phyloP scores from a whole-genome alignment of 2,329 filamentous ascomycete species.

The Fusarium liriodendri region DNA sequence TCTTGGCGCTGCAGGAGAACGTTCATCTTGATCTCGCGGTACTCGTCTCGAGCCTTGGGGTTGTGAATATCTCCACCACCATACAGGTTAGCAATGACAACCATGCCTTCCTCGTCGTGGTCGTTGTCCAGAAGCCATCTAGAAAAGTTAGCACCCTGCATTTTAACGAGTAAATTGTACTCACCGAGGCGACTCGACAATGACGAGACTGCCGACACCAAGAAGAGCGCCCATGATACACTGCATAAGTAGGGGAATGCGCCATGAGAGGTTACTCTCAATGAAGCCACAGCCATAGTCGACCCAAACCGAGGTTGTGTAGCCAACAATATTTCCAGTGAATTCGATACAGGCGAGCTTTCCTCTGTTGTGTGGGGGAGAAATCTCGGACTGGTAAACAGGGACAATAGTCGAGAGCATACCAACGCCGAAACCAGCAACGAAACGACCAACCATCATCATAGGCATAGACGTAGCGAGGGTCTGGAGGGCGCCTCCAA shows the following conservation, averaged over 20 bases:
- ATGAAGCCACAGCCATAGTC: conserved; percentile 98
- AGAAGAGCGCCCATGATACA: conserved; percentile 93
- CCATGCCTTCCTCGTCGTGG: conserved; percentile 97
- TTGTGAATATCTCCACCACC: conserved; percentile 96
- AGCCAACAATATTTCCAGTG: conserved; percentile 95
- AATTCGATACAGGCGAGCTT: conserved; percentile 98
- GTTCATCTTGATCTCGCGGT: conserved; percentile 98
- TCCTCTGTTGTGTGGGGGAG: conserved; percentile 93
- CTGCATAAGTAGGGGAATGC: conserved; percentile 89
- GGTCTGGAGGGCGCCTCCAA: conserved; percentile 87
- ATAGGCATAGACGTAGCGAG: conserved; percentile 85
- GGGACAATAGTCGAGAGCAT: conserved; percentile 92
- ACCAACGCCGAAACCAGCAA: conserved; percentile 88
- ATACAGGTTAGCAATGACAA: conserved; percentile 97
- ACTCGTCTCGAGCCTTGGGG: conserved; percentile 91
- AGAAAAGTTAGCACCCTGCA: conserved; percentile 41
- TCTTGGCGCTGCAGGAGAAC: conserved; percentile 94
- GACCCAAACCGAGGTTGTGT: conserved; percentile 97
- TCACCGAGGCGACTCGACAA: conserved; percentile 95
- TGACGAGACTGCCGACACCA: conserved; percentile 86
- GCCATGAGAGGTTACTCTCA: conserved; percentile 86
- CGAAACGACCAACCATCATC: conserved; percentile 87
- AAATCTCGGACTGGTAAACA: conserved; percentile 95
- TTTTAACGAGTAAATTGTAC: conserved; percentile 26
- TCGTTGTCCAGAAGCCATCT: conserved; percentile 99